These are phyloP conservation scores for Beauveria scarabaeidicola DNA, from an alignment of 2,329 filamentous ascomycete species.

Conservation along the genomic window DNA sequence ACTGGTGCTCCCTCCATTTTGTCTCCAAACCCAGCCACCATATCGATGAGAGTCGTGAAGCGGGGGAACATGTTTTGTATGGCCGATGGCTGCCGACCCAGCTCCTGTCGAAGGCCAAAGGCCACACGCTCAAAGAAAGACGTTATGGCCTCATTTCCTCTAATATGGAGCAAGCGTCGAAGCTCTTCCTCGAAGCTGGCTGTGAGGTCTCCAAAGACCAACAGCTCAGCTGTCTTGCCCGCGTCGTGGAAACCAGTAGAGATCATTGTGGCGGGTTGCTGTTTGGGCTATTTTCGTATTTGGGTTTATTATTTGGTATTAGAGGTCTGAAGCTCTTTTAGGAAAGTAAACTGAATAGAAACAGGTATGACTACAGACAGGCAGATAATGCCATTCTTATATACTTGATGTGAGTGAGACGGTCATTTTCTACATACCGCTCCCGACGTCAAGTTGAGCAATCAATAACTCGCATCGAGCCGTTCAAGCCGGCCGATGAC, in stretches of 20 bases:
- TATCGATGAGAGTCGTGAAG: slow-evolving; percentile 21
- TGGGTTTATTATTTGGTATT: background rate
- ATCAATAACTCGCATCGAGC: background rate
- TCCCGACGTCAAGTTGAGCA: background rate
- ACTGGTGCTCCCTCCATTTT: slow-evolving; percentile 13
- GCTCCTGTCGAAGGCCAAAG: slow-evolving; percentile 16
- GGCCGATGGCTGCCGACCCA: slow-evolving; percentile 14
- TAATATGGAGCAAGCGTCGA: slow-evolving; percentile 15
- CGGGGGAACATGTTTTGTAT: slow-evolving; percentile 18
- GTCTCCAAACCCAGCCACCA: slow-evolving; percentile 13
- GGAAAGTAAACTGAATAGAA: background rate
- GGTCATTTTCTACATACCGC: background rate
- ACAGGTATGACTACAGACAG: background rate
- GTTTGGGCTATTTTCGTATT: background rate
- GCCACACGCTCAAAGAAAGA: slow-evolving; percentile 19
- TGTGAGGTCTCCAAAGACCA: slow-evolving; percentile 20
- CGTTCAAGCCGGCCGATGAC: background rate
- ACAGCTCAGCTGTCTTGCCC: slow-evolving; percentile 7
- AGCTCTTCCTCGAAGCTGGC: slow-evolving; percentile 17
- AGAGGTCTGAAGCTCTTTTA: background rate
- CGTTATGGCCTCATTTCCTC: slow-evolving; percentile 17
- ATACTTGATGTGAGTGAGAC: background rate
- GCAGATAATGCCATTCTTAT: background rate
- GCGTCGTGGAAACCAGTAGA: background rate
- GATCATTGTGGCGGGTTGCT: background rate